These are phyloP conservation scores for Oehlia diaphana DNA, from an alignment of 192 early-diverging fungal genomes.

Conservation along the genomic window DNA sequence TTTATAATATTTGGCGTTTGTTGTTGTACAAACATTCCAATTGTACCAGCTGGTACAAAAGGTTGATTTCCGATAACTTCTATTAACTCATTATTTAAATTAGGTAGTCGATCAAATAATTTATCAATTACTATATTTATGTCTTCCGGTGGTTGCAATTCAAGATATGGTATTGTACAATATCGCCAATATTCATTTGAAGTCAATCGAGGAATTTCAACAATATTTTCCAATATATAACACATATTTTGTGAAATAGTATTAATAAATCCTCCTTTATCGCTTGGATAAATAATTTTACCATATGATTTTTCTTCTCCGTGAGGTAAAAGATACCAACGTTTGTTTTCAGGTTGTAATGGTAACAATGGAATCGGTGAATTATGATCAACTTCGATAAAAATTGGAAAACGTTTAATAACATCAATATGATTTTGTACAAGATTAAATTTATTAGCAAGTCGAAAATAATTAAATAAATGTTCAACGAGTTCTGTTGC, in stretches of 20 bases:
- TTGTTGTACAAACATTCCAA: neutral
- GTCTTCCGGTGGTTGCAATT: neutral
- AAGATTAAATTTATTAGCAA: neutral
- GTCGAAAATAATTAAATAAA: neutral
- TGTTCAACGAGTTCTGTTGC: neutral
- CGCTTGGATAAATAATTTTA: neutral
- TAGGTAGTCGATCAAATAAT: neutral
- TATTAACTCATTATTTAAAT: neutral
- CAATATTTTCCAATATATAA: neutral
- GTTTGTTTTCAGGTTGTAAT: neutral
- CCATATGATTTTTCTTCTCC: neutral
- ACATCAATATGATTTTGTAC: neutral
- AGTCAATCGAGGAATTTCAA: neutral
- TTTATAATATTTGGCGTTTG: neutral
- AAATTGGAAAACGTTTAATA: neutral
- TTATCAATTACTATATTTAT: neutral
- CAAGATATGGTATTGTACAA: neutral
- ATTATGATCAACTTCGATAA: neutral
- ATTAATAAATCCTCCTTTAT: neutral
- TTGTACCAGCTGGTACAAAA: neutral
- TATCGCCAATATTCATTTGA: neutral
- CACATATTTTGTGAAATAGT: neutral
- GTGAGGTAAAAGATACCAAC: neutral
- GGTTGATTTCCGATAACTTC: neutral
- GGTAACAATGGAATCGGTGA: neutral